Base-by-base conservation (phyloP, 768 basidiomycete genomes). In the Mycena leptocephala region DNA sequence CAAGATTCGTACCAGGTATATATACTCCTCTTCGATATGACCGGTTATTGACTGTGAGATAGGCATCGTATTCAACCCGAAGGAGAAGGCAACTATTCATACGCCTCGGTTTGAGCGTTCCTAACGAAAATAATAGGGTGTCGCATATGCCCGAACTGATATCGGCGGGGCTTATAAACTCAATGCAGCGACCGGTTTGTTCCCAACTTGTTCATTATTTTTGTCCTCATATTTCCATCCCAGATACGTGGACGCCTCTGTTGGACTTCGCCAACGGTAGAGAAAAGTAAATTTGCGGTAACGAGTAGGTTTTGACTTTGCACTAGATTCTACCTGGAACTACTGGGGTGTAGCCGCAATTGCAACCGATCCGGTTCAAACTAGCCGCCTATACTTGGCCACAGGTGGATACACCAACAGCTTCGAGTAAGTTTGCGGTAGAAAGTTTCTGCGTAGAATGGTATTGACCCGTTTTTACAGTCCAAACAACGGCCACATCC, bases 61-160 rank as follows among this genome's bases (percentile, higher is more conserved):
- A 18, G 88, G 89, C 68, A 91, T 93, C 68, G 87, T 93, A 22
- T 93, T 93, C 82, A 93, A 92, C 80, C 89, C 92, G 0, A 87
- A 86, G 22, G 83, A 91, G 80, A 89, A 89, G 85, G 84, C 83
- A 68, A 35, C n/a, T 46, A 28, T 35, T 51, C 14, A 58, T 51
- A 20, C 55, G 35, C 24, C 18, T 46, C 28, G 24, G 26, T 16
- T 33, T 30, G 24, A 18, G 16, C 61, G 24, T 53, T 46, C 11
- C 30, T 53, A 32, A 65, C 65, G 24, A 59, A 16, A 55, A 24
- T 46, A 6, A 26, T 63, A 91, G 87, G 92, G 92, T 37, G 82
- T 93, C 14, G 92, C 90, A 3, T 93, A 91, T 81, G 92, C 90
- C n/a, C 90, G 93, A 28, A 93, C 92, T 11, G 93, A 93, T 81